Evolutionary conservation across 345 rosid genomes (phyloP), one percentile per base, ranked within the genome.

Genomic region (Nephelium lappaceum): DNA sequence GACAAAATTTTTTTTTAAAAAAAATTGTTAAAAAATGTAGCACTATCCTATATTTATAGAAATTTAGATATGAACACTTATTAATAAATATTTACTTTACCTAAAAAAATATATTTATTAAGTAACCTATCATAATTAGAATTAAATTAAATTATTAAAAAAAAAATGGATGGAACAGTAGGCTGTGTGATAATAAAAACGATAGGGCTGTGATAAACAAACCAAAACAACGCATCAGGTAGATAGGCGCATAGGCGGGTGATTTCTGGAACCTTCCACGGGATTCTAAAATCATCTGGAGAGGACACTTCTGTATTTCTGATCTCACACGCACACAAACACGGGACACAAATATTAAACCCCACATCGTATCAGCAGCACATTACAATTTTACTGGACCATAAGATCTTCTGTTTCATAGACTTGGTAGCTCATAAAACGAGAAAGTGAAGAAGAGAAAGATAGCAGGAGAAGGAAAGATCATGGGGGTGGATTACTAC

Each of bases 401-500:
- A 31, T 31, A 31, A 31, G 36, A 31, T 31, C 3, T 31, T 31
- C 36, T 31, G 36, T 31, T 31, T 31, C 36, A 31, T 1, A 31
- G 36, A 31, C 36, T 31, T 31, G 36, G 36, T 31, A 31, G 36
- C 36, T 31, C 36, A 31, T 31, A 25, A 23, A 10, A 8, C 24
- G 47, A 27, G n/a, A 73, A 73, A 68, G 72, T 70, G 81, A 83
- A 74, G 69, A 81, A 81, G 67, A 83, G 77, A 69, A 74, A 75
- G 69, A 77, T 79, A 86, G 84, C 10, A 79, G 77, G 18, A 71
- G 72, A 53, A 24, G 78, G 78, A 66, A 69, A 9, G 5, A 69
- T 11, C 2, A 91, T 91, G 94, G 93, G 91, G 15, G 84, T 84
- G 21, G 93, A 91, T 85, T 91, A 89, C 81, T 89, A 91, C 77